These are phyloP conservation scores for Mycosphaerella arachidis DNA, from an alignment of 2,329 filamentous ascomycete species.

Conservation along the genomic window DNA sequence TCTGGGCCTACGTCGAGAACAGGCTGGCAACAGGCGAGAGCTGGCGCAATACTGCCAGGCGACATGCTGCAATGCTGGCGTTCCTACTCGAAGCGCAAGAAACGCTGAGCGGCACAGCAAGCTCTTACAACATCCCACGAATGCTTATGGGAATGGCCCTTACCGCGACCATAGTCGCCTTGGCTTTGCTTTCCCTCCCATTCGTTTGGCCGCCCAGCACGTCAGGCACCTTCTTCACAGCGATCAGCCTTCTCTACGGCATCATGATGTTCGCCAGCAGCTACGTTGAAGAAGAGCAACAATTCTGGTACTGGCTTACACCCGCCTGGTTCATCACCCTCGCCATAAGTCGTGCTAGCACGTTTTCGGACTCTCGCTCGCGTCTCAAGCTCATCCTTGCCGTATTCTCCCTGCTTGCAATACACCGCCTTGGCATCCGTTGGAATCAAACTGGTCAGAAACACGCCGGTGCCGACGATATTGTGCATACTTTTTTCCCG, in stretches of 20 bases:
- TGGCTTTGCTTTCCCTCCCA: conserved; percentile 33
- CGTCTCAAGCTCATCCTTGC: conserved; percentile 13
- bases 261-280: conserved; percentile 97
- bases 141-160: conserved; percentile 49
- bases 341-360: conserved; percentile 5
- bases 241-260: conserved; percentile 54
- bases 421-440: conserved; percentile 64
- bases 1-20: conserved; percentile 17
- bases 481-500: conserved; percentile 67
- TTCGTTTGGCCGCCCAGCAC: conserved; percentile 39
- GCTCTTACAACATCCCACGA: conserved; percentile 75
- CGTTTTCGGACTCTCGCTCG: background rate
- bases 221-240: conserved; percentile 38
- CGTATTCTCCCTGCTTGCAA: conserved; percentile 45
- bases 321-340: conserved; percentile 59
- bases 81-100: conserved; percentile 72
- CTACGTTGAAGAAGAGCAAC: conserved; percentile 96
- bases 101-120: conserved; percentile 82
- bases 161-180: conserved; percentile 40
- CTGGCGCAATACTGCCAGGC: conserved; percentile 8
- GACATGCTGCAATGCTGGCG: conserved; percentile 22
- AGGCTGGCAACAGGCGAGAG: background rate
- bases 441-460: conserved; percentile 99
- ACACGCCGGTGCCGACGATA: conserved; percentile 83
- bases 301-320: conserved; percentile 94